Evolutionary conservation across 2,329 filamentous ascomycete species (phyloP).

Genomic region (Hypoxylon sp.): DNA sequence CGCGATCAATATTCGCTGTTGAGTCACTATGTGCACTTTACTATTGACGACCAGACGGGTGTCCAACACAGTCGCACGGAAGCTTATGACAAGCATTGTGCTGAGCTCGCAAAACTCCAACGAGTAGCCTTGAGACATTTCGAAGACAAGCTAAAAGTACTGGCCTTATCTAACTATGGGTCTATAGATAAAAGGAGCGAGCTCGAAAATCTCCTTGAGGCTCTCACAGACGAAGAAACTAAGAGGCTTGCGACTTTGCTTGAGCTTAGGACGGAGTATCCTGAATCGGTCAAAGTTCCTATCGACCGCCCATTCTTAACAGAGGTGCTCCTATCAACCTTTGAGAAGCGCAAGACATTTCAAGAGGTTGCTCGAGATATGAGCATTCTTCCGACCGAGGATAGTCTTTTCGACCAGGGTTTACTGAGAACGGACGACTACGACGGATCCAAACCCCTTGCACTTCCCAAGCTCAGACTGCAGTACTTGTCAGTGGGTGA

Average conservation of each 20-base stretch:
- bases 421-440: slow-evolving; percentile 88
- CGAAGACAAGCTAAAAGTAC: slow-evolving; percentile 89
- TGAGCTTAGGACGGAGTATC: slow-evolving; percentile 86
- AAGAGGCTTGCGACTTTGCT: slow-evolving; percentile 77
- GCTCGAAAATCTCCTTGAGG: slow-evolving; percentile 80
- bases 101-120: slow-evolving; percentile 83
- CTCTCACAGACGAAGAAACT: slow-evolving; percentile 82
- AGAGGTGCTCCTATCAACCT: slow-evolving; percentile 80
- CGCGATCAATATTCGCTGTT: slow-evolving; percentile 86
- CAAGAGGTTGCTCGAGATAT: slow-evolving; percentile 82
- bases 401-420: slow-evolving; percentile 81
- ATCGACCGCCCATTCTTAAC: slow-evolving; percentile 75
- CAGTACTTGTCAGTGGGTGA: slow-evolving; percentile 96
- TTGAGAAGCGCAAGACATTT: slow-evolving; percentile 85
- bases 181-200: slow-evolving; percentile 87
- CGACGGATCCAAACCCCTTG: slow-evolving; percentile 87
- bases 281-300: slow-evolving; percentile 75
- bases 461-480: slow-evolving; percentile 93
- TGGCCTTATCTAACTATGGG: slow-evolving; percentile 93
- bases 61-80: slow-evolving; percentile 79
- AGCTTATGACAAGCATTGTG: slow-evolving; percentile 85
- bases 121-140: slow-evolving; percentile 84
- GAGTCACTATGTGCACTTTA: slow-evolving; percentile 88
- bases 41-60: slow-evolving; percentile 92
- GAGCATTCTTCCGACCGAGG: slow-evolving; percentile 86